Evolutionary conservation across 139 green algal species (phyloP).

Genomic region (Haematococcus sp.): DNA sequence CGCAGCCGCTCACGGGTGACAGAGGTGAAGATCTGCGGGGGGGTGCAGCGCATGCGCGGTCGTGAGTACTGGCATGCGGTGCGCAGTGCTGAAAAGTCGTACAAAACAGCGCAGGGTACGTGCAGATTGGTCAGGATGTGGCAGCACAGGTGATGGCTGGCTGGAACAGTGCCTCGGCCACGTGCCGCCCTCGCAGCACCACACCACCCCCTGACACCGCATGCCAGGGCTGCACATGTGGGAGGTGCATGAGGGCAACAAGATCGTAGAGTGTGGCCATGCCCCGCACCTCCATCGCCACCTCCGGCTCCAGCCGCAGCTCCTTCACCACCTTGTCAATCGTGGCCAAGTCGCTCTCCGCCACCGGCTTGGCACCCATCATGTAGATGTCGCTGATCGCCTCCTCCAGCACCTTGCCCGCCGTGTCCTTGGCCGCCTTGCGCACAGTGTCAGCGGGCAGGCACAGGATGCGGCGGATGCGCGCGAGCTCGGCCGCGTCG

Average conservation of each 20-base stretch:
- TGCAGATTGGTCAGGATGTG: background rate
- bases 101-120: background rate
- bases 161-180: too few relatives aligned
- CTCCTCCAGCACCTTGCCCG: slow-evolving; percentile 45
- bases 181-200: too few relatives aligned
- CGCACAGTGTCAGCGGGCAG: slow-evolving; percentile 51
- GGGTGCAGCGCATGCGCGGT: background rate
- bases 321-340: slow-evolving; percentile 65
- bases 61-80: background rate
- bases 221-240: too few relatives aligned
- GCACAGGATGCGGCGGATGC: slow-evolving; percentile 85
- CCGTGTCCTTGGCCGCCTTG: slow-evolving; percentile 36
- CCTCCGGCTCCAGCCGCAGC: slow-evolving; percentile 63
- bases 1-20: slow-evolving; percentile 43
- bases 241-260: too few relatives aligned
- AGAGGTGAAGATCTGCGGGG: background rate
- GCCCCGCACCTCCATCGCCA: slow-evolving; percentile 49
- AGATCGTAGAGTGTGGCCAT: too few relatives aligned
- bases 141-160: too few relatives aligned
- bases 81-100: too few relatives aligned
- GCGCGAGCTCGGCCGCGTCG: slow-evolving; percentile 70
- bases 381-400: slow-evolving; percentile 42
- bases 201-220: too few relatives aligned
- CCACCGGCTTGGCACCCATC: slow-evolving; percentile 54
- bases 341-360: slow-evolving; percentile 29